phyloP scores from a whole-genome alignment of 805 yeast species.

The Jamesozyma hellenica region DNA sequence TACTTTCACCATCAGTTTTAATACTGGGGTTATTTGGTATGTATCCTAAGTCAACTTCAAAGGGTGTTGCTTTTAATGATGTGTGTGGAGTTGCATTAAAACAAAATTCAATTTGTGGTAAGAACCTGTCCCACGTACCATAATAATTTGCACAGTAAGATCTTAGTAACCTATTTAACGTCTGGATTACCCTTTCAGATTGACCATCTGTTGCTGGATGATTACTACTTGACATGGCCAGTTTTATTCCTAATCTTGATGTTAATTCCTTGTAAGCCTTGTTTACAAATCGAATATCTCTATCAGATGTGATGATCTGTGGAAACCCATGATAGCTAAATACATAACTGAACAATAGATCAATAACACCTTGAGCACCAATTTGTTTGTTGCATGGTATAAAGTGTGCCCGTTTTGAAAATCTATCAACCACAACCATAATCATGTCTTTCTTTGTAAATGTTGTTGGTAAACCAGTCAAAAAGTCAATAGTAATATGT shows the following conservation, averaged over 20 bases:
- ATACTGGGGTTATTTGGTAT: too few relatives aligned
- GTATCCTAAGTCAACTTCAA: slow-evolving; percentile 8
- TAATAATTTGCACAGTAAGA: slow-evolving; percentile 1
- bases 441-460: slow-evolving; percentile 5
- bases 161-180: not conserved
- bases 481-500: slow-evolving; percentile 13
- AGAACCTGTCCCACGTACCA: slow-evolving; percentile 1
- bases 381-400: slow-evolving; percentile 5
- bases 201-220: slow-evolving; percentile 4
- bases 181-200: slow-evolving; percentile 3
- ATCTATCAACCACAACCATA: slow-evolving; percentile 12
- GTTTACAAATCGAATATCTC: slow-evolving; percentile 4
- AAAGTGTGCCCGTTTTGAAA: slow-evolving; percentile 12
- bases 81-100: slow-evolving; percentile 4
- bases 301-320: slow-evolving; percentile 1
- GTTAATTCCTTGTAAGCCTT: slow-evolving; percentile 3
- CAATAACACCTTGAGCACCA: slow-evolving; percentile 8
- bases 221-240: slow-evolving; percentile 2
- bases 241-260: slow-evolving; percentile 1
- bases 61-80: slow-evolving; percentile 2
- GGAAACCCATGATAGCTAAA: slow-evolving; percentile 13
- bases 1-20: too few relatives aligned
- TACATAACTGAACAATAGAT: slow-evolving; percentile 6
- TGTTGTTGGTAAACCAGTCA: slow-evolving; percentile 9
- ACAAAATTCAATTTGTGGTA: slow-evolving; percentile 5